Base-by-base conservation (phyloP, 352 stramenopile species). In the Pythium sp. region DNA sequence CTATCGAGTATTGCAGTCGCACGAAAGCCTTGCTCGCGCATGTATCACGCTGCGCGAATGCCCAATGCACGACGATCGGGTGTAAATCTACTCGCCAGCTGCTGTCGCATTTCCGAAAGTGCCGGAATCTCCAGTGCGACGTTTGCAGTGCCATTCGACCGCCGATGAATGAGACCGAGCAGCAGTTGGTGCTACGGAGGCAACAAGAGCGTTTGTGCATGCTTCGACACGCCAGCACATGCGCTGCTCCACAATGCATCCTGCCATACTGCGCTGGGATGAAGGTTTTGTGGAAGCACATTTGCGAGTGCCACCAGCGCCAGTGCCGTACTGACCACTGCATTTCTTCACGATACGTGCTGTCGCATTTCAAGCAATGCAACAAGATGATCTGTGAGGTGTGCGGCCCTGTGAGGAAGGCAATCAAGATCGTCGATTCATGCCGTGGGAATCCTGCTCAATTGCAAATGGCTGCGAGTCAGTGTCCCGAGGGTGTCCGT, bases 301-400 rank as follows among this genome's bases (percentile, higher is more conserved):
- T 97, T 69, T 94, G 87, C 64, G 85, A 95, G 62, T 97, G 90
- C 54, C 89, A 96, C 61, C 87, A 97, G 61, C 83, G 84, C 18
- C 89, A 95, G 57, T 96, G 90, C 57, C 81, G 86, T 38, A 95
- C 87, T 7, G 87, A 95, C 51, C 89, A 96, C 71, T 96, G 89
- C 41, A 95, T 96, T 58, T 95, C 86, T 30, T 95, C 87, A 34
- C 78, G 89, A 8, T 96, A 96, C 62, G 89, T 96, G 65, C 72
- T 96, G 58, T 95, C 87, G 20, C 89, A 96, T 69, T 96, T 95
- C 75, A 95, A 96, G 75, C 89, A 95, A 62, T 96, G 89, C 81
- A 93, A 93, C 73, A 95, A 96, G 65, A 91, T 94, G 80, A 94
- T 96, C 41, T 97, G 90, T 71, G 89, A 94, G 64, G 90, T 97